Evolutionary conservation across 805 yeast genomes (phyloP), one percentile per base, ranked within the genome.

Genomic region (Wickerhamomyces ciferrii): DNA sequence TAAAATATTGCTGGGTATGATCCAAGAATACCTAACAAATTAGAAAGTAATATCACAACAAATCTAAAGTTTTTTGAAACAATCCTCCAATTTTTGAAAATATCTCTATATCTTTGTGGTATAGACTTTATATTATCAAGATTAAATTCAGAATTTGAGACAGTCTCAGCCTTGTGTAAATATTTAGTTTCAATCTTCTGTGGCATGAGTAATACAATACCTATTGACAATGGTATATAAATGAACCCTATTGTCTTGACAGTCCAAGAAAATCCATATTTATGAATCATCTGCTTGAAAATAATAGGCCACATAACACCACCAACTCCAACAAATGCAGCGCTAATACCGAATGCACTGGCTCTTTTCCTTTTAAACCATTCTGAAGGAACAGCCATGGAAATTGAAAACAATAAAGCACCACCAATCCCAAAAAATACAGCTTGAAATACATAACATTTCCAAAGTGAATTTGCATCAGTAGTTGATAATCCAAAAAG

Each of bases 361-460:
- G 84, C 82, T 54, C 90, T 70, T 49, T 69, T 80, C 51, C 74
- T 79, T 39, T 76, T 65, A 62, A 85, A 85, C 84, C 87, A 84
- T 46, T 83, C 89, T 0, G 88, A 87, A 19, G 85, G 58, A 8
- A 83, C 62, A 9, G 80, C 73, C 34, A 81, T 65, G 7, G 78
- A 79, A 0, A 90, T 83, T 5, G 81, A 68, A 43, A 79, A 75
- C 32, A 80, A 64, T 8, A 80, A 55, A 0, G 85, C 80, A 9
- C 46, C 36, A 4, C 60, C 60, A 17, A 56, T 24, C 2, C 58
- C 44, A 43, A 52, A 53, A 46, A 56, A 46, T 5, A 56, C 41
- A 0, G 53, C 59, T 42, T 56, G 60, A 47, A 56, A 56, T n/a
- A 56, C 32, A 39, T 56, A 56, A 34, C 60, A 56, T 41, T 53